These are phyloP conservation scores for Globisporangium cederbergense DNA, from an alignment of 352 stramenopile species.

Conservation along the genomic window DNA sequence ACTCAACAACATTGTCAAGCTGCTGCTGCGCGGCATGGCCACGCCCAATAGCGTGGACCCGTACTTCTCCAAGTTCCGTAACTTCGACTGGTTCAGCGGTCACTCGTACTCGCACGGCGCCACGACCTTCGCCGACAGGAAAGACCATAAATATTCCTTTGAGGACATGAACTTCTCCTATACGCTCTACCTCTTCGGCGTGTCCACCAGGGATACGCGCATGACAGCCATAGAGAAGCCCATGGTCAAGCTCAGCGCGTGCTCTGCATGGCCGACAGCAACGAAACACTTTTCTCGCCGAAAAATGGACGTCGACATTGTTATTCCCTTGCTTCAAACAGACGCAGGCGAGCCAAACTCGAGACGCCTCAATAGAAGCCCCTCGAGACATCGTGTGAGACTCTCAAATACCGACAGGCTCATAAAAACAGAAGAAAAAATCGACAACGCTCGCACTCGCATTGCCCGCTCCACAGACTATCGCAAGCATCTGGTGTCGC, in stretches of 20 bases:
- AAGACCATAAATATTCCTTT: slow-evolving; percentile 63
- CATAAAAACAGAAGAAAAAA: neutral
- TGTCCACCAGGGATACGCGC: slow-evolving; percentile 32
- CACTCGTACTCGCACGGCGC: slow-evolving; percentile 24
- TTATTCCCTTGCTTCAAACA: too few relatives aligned
- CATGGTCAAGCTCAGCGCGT: slow-evolving; percentile 21
- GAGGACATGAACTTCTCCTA: slow-evolving; percentile 72
- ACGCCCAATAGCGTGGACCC: slow-evolving; percentile 41
- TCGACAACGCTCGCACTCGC: neutral
- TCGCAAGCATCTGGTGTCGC: too few relatives aligned
- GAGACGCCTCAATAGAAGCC: too few relatives aligned
- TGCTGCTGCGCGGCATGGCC: slow-evolving; percentile 55
- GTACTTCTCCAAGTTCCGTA: slow-evolving; percentile 63
- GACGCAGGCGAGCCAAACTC: too few relatives aligned
- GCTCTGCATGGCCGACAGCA: too few relatives aligned
- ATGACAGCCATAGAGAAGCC: slow-evolving; percentile 46
- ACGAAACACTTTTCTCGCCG: too few relatives aligned
- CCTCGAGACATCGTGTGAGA: too few relatives aligned
- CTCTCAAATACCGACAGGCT: too few relatives aligned
- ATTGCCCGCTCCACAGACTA: neutral
- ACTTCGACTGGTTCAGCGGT: slow-evolving; percentile 62
- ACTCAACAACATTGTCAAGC: slow-evolving; percentile 45
- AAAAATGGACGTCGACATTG: too few relatives aligned
- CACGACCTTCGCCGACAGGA: slow-evolving; percentile 53
- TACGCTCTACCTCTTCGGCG: slow-evolving; percentile 44